phyloP scores from a whole-genome alignment of 2,329 filamentous ascomycete species.

The Orbilia blumenaviensis region DNA sequence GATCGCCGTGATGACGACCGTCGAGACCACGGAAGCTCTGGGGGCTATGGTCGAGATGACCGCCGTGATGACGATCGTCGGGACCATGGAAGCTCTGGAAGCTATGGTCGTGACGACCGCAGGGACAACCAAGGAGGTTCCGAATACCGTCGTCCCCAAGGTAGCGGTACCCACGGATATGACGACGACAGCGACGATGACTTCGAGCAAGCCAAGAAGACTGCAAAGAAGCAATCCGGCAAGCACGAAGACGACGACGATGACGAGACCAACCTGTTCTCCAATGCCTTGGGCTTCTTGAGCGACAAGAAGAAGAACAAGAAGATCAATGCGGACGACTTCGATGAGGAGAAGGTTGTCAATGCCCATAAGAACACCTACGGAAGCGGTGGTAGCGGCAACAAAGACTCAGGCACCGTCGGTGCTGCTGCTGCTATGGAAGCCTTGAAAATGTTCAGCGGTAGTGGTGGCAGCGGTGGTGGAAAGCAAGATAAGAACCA shows the following conservation, averaged over 20 bases:
- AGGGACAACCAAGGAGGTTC: slow-evolving; percentile 61
- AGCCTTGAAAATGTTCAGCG: slow-evolving; percentile 80
- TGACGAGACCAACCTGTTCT: slow-evolving; percentile 64
- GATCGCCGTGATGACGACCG: neutral
- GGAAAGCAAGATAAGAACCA: slow-evolving; percentile 72
- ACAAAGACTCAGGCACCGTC: slow-evolving; percentile 66
- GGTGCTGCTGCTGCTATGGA: slow-evolving; percentile 82
- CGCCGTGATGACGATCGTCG: neutral
- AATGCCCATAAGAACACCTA: slow-evolving; percentile 80
- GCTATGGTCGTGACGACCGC: slow-evolving; percentile 58
- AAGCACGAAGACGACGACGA: slow-evolving; percentile 61
- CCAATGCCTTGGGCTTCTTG: slow-evolving; percentile 67
- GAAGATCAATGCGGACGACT: slow-evolving; percentile 64
- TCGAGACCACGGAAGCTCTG: slow-evolving; percentile 13
- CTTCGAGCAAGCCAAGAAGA: slow-evolving; percentile 64
- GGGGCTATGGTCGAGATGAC: neutral
- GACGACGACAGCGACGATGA: slow-evolving; percentile 61
- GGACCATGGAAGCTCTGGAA: neutral
- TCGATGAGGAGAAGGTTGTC: slow-evolving; percentile 74
- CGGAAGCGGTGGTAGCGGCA: slow-evolving; percentile 63
- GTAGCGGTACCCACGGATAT: slow-evolving; percentile 53
- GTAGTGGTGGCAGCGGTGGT: slow-evolving; percentile 64
- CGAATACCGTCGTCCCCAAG: slow-evolving; percentile 50
- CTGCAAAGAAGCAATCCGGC: slow-evolving; percentile 68
- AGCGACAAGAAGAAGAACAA: slow-evolving; percentile 65